Evolutionary conservation across 2,329 filamentous ascomycete genomes (phyloP), one percentile per base, ranked within the genome.

Genomic region (Elsinoe ampelina): DNA sequence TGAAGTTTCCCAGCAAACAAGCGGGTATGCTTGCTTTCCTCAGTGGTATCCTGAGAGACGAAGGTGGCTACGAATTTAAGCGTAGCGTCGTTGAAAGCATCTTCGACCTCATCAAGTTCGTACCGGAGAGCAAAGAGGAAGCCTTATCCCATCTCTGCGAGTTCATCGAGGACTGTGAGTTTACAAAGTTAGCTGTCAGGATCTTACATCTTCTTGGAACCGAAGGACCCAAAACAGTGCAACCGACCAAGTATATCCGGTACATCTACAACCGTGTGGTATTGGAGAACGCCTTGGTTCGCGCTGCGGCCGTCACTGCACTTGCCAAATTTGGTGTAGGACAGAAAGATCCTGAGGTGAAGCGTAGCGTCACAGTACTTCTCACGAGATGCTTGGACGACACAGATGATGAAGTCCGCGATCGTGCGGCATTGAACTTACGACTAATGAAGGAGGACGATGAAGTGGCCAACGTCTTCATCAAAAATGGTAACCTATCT

Each of bases 201-300:
- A 95, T 98, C 64, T 77, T 98, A 57, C 92, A 98, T 72, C 81
- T 98, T 17, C 85, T 98, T 42, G 93, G 93, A 65, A 80, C 92
- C 26, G 93, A 98, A 75, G 93, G 93, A 0, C 93, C 93, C 61
- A 95, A 93, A 76, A 96, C 92, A 2, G 85, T 88, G 13, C 89
- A 96, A 66, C 93, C 93, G 0, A 97, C 93, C 57, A 97, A 98
- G 79, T 98, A 96, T 71, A 95, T 98, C 65, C 88, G 93, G 58
- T 98, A 97, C 73, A 98, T 98, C 68, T 98, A 98, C 78, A 98
- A 98, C 76, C 84, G 93, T 59, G 92, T 98, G 19, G 93, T 98
- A 13, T 76, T 98, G 54, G 93, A 98, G 73, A 98, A 98, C 69
- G 90, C 93, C 39, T 90, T 96, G 61, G 91, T 98, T 17, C 83